Conservation (phyloP, 257 asterid species). For the Solanum pinnatisectum region DNA sequence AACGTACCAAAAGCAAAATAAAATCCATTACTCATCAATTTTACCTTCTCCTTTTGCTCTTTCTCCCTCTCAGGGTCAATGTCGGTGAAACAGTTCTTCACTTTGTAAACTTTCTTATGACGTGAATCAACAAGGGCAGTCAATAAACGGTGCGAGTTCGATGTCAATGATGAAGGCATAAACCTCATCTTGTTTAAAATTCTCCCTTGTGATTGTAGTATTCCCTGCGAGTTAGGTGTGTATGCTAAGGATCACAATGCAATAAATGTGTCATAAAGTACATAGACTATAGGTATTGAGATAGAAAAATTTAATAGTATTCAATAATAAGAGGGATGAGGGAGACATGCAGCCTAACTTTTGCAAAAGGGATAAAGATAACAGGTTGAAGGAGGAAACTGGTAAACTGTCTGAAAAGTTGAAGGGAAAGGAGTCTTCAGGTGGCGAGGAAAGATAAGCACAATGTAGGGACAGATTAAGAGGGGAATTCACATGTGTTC, state of each 20-base stretch:
- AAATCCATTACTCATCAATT: not conserved
- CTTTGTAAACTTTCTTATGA: slow-evolving; percentile 84
- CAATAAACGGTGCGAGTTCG: slow-evolving; percentile 85
- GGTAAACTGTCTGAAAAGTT: not conserved
- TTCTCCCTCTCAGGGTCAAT: slow-evolving; percentile 99
- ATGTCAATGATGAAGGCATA: slow-evolving; percentile 94
- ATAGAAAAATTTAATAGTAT: not conserved
- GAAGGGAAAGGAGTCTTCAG: not conserved
- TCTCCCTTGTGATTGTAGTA: slow-evolving; percentile 96
- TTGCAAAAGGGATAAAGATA: not conserved
- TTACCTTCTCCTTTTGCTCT: slow-evolving; percentile 90
- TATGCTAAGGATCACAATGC: not conserved
- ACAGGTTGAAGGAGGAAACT: not conserved
- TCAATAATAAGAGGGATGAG: not conserved
- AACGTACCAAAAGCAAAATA: not conserved
- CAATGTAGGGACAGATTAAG: not conserved
- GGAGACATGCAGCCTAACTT: not conserved
- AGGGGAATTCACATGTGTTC: not conserved
- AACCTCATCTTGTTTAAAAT: slow-evolving; percentile 81
- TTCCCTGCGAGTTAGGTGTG: slow-evolving; percentile 44
- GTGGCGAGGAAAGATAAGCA: not conserved
- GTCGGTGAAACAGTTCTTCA: slow-evolving; percentile 94
- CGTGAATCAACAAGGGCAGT: slow-evolving; percentile 99
- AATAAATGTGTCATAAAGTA: not conserved
- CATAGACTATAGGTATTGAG: not conserved